These are phyloP conservation scores for Boletus huronensis DNA, from an alignment of 768 basidiomycete species.

Conservation along the genomic window DNA sequence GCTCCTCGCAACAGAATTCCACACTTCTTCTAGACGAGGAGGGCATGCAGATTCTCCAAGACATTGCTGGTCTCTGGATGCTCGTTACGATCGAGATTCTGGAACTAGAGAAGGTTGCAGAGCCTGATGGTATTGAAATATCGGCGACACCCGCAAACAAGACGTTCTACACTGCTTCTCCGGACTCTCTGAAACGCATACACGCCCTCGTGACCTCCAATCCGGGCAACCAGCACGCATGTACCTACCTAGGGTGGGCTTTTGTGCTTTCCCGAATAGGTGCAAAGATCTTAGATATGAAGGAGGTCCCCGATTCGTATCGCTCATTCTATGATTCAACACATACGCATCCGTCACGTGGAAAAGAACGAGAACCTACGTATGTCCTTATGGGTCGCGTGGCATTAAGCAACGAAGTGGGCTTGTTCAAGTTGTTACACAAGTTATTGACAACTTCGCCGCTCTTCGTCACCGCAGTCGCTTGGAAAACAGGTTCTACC, in stretches of 20 bases:
- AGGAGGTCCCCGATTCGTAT: constrained; percentile 54
- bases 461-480: constrained; percentile 68
- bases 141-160: constrained; percentile 46
- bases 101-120: constrained; percentile 69
- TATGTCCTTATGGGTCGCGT: constrained; percentile 56
- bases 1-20: constrained; percentile 57
- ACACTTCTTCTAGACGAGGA: constrained; percentile 73
- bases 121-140: constrained; percentile 49
- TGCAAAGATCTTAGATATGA: constrained; percentile 41
- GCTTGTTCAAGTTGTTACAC: constrained; percentile 55
- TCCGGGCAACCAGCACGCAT: constrained; percentile 59
- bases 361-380: constrained; percentile 57
- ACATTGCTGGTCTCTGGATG: constrained; percentile 74
- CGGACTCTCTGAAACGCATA: constrained; percentile 58
- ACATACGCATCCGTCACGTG: constrained; percentile 38
- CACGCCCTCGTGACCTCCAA: constrained; percentile 65
- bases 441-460: constrained; percentile 66
- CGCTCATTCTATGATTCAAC: constrained; percentile 52
- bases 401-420: constrained; percentile 55
- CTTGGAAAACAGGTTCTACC: constrained; percentile 65
- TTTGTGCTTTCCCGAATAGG: constrained; percentile 71
- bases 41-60: constrained; percentile 59
- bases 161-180: constrained; percentile 57
- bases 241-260: constrained; percentile 80
- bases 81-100: constrained; percentile 75